Evolutionary conservation across 2,329 filamentous ascomycete species (phyloP).

Genomic region (Sporothrix phasma): DNA sequence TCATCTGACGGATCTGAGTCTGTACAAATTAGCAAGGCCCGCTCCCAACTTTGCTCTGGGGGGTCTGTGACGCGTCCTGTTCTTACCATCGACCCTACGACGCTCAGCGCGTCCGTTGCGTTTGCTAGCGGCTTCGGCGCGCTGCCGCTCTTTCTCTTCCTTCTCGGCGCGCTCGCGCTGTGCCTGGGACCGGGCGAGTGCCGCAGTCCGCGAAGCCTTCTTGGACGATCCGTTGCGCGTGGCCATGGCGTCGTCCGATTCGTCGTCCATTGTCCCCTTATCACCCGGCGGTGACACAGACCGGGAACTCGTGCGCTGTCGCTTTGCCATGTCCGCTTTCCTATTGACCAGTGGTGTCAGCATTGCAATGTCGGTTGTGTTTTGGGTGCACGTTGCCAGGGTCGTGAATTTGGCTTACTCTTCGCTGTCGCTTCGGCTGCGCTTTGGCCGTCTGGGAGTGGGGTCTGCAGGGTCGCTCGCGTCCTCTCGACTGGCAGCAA

Average conservation of each 20-base stretch:
- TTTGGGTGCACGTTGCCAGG: not conserved
- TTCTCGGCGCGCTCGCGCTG: slow-evolving; percentile 55
- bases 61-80: slow-evolving; percentile 8
- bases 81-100: slow-evolving; percentile 67
- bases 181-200: slow-evolving; percentile 23
- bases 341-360: slow-evolving; percentile 35
- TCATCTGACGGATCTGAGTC: slow-evolving; percentile 68
- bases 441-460: slow-evolving; percentile 58
- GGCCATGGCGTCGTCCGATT: slow-evolving; percentile 61
- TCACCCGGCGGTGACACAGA: slow-evolving; percentile 53
- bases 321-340: slow-evolving; percentile 61
- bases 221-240: slow-evolving; percentile 43
- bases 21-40: slow-evolving; percentile 33
- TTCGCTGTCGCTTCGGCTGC: slow-evolving; percentile 83
- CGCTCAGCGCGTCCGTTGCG: slow-evolving; percentile 74
- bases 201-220: slow-evolving; percentile 45
- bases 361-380: not conserved
- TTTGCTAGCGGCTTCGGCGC: slow-evolving; percentile 65
- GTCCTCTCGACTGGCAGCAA: slow-evolving; percentile 91
- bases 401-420: slow-evolving; percentile 55
- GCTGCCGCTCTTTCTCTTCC: slow-evolving; percentile 65
- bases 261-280: slow-evolving; percentile 42
- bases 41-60: slow-evolving; percentile 20
- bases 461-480: slow-evolving; percentile 44
- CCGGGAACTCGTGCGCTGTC: slow-evolving; percentile 72